Evolutionary conservation across 2,329 filamentous ascomycete genomes (phyloP), one percentile per base, ranked within the genome.

Genomic region (Aspergillus pseudoterreus): DNA sequence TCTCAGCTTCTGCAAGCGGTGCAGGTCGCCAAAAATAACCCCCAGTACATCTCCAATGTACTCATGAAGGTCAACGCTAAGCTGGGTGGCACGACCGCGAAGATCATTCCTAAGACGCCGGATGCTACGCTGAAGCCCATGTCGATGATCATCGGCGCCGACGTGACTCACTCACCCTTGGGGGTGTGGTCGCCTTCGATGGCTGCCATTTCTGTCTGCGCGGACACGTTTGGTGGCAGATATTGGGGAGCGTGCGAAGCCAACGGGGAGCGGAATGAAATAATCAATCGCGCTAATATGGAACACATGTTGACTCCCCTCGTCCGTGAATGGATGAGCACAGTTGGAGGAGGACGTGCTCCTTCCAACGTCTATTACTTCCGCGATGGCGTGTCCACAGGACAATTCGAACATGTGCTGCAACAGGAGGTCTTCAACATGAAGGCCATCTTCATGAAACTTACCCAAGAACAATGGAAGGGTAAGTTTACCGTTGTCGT

Each of bases 51-150:
- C 63, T 94, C 89, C 1, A 99, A 99, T 56, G 90, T 99, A 0
- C 82, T 85, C 57, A 94, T 99, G 90, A 99, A 99, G 75, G 84
- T 99, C 58, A 97, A 99, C 62, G 88, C 90, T 3, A 99, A 99
- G 75, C 81, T 99, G 2, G 94, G 94, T 12, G 94, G 94, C 5
- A 81, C 83, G 0, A 96, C 90, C 1, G 85, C 74, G 54, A 71
- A 76, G 46, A 77, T 75, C 2, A 61, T 77, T n/a, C 65, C 73
- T 2, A 67, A 65, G 75, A 47, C 77, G 68, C 42, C 66, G 64
- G 35, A 66, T 56, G 47, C 70, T 62, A 63, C 71, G 11, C 42
- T 71, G 19, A 64, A 70, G 45, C 64, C 69, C 44, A 61, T 57
- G 0, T 94, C 90, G 0, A 87, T 96, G 80, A 84, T 96, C 44